Conservation (phyloP, 371 early-diverging fungal genomes). For the Coemansia sp. region DNA sequence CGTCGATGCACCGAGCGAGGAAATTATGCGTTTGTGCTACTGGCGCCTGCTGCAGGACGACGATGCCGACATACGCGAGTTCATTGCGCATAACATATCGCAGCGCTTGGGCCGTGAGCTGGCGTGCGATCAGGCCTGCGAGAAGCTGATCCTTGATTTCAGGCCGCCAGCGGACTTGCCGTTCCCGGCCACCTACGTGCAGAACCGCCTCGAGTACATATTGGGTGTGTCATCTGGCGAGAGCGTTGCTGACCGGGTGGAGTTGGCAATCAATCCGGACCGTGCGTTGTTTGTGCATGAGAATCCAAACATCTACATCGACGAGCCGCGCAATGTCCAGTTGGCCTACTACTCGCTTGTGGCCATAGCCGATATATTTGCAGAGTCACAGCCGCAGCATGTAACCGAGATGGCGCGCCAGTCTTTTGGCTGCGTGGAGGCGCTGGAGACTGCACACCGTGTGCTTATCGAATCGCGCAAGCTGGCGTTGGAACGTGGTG, state of each 20-base stretch:
- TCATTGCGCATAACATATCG: slow-evolving; percentile 57
- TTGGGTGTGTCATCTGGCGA: slow-evolving; percentile 15
- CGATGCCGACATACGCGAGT: slow-evolving; percentile 69
- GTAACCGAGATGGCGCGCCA: neutral
- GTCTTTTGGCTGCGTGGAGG: slow-evolving; percentile 25
- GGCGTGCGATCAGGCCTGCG: slow-evolving; percentile 59
- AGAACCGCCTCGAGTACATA: slow-evolving; percentile 40
- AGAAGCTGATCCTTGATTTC: slow-evolving; percentile 45
- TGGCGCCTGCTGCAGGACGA: slow-evolving; percentile 65
- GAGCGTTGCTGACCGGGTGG: slow-evolving; percentile 24
- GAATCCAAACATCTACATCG: slow-evolving; percentile 54
- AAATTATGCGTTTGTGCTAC: slow-evolving; percentile 42
- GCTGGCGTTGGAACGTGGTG: slow-evolving; percentile 3
- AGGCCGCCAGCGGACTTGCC: slow-evolving; percentile 11
- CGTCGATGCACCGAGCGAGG: slow-evolving; percentile 29
- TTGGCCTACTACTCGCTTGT: slow-evolving; percentile 51
- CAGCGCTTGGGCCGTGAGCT: slow-evolving; percentile 56
- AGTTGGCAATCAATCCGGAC: slow-evolving; percentile 43
- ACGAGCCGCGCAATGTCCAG: slow-evolving; percentile 54
- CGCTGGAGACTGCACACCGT: slow-evolving; percentile 18
- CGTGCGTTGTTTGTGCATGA: slow-evolving; percentile 54
- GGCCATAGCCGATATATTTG: slow-evolving; percentile 17
- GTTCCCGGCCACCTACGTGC: slow-evolving; percentile 29
- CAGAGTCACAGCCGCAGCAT: neutral
- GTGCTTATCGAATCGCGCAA: slow-evolving; percentile 12